Percentiles rank a stretch among this genome's conserved stretches.
Evolutionary conservation across 2,329 filamentous ascomycete species (phyloP).

Genomic region (Cladosporium sp.): DNA sequence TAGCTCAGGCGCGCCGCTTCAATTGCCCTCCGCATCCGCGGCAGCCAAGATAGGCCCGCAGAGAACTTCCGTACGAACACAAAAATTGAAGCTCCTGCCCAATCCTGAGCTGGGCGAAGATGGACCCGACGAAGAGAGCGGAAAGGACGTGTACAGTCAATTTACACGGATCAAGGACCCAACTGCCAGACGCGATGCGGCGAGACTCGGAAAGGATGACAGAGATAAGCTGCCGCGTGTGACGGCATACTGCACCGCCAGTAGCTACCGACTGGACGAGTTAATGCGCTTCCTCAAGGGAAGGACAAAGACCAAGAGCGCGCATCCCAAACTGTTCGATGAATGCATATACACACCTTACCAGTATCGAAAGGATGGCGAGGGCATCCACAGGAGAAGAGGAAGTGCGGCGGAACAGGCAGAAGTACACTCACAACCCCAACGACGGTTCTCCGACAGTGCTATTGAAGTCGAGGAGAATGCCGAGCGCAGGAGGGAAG

Average conservation of each 20-base stretch:
- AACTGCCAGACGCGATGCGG: slow-evolving; percentile 87
- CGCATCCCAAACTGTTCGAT: slow-evolving; percentile 89
- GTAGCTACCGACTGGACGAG: slow-evolving; percentile 85
- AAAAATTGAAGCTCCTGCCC: slow-evolving; percentile 96
- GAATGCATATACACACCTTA: slow-evolving; percentile 98
- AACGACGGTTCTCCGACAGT: slow-evolving; percentile 73
- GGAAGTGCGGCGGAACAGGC: slow-evolving; percentile 28
- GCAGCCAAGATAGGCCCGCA: slow-evolving; percentile 85
- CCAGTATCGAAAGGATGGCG: slow-evolving; percentile 62
- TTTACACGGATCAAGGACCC: slow-evolving; percentile 98
- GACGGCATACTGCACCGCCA: slow-evolving; percentile 94
- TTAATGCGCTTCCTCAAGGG: slow-evolving; percentile 91
- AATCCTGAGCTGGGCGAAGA: slow-evolving; percentile 83
- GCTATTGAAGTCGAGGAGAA: slow-evolving; percentile 66
- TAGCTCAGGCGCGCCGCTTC: slow-evolving; percentile 68
- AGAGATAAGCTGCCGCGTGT: slow-evolving; percentile 83
- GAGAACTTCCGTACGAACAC: slow-evolving; percentile 88
- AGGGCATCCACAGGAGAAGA: slow-evolving; percentile 29
- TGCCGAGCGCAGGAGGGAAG: slow-evolving; percentile 38
- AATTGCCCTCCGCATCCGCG: slow-evolving; percentile 42
- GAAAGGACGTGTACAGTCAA: slow-evolving; percentile 94
- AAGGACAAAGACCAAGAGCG: slow-evolving; percentile 71
- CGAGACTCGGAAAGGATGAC: slow-evolving; percentile 89
- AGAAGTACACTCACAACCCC: slow-evolving; percentile 41
- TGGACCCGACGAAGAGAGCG: slow-evolving; percentile 80